Evolutionary conservation across 805 yeast genomes (phyloP).

Genomic region (Metschnikowia henanensis): DNA sequence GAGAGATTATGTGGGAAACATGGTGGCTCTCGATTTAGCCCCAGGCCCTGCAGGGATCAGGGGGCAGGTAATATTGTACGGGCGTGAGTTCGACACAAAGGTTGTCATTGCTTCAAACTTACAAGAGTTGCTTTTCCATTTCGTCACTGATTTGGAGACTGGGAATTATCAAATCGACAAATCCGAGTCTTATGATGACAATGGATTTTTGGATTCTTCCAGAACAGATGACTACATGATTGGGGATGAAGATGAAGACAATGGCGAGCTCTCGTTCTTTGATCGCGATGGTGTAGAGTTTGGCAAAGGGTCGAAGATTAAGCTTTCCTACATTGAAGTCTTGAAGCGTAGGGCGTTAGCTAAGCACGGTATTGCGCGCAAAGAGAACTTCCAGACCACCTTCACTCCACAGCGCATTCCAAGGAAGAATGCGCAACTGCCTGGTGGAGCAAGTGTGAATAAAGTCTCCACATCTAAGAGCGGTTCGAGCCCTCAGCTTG

Average conservation of each 20-base stretch:
- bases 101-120: conserved; percentile 24
- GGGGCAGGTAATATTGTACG: conserved; percentile 22
- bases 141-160: conserved; percentile 39
- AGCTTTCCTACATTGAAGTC: conserved; percentile 41
- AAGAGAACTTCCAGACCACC: conserved; percentile 35
- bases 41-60: conserved; percentile 21
- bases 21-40: conserved; percentile 21
- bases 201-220: conserved; percentile 37
- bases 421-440: conserved; percentile 4
- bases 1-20: conserved; percentile 18
- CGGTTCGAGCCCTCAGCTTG: conserved; percentile 11
- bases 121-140: conserved; percentile 41
- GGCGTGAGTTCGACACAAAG: conserved; percentile 23
- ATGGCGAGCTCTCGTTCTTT: conserved; percentile 41
- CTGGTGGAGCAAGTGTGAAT: not conserved
- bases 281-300: conserved; percentile 41
- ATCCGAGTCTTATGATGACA: conserved; percentile 30
- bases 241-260: conserved; percentile 47
- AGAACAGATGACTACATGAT: conserved; percentile 42
- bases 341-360: conserved; percentile 43
- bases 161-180: conserved; percentile 42
- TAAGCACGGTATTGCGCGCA: conserved; percentile 36
- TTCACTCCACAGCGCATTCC: conserved; percentile 35
- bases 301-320: conserved; percentile 27
- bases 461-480: conserved; percentile 4